Evolutionary conservation across 2,329 filamentous ascomycete genomes (phyloP), one percentile per base, ranked within the genome.

Genomic region (Xylaria sp.): DNA sequence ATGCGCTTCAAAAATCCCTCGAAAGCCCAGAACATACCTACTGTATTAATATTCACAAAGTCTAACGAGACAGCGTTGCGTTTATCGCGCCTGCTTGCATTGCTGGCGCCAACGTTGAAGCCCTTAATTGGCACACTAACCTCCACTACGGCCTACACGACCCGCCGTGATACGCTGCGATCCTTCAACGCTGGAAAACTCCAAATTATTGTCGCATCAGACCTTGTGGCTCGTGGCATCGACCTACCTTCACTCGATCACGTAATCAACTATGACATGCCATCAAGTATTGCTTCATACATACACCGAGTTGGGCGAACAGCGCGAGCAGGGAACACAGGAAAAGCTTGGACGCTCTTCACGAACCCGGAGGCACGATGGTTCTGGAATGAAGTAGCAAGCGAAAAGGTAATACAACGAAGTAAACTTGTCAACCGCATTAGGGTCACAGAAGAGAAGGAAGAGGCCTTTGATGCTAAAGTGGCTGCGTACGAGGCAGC

Each of bases 231-330:
- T 1, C 92, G 95, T 69, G 96, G 95, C 74, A 89, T 98, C 29
- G 95, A 98, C 78, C 85, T 97, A 13, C 87, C 89, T 0, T 86
- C 87, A 53, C 86, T 98, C 53, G 89, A 90, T 39, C 92, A 97
- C 75, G 93, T 98, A 53, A 84, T 98, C 79, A 97, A 97, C 81
- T 98, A 98, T 82, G 95, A 97, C 77, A 85, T 97, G 58, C 95
- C 95, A 0, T 86, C 89, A 4, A 94, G 90, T 74, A 82, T 94
- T 38, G 91, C 91, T 5, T 91, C 89, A 27, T 98, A 98, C 74
- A 89, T 98, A 4, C 96, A 98, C 78, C 90, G 96, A 45, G 93
- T 97, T 1, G 95, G 96, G 42, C 89, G 96, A 63, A 97, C 95
- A 0, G 95, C 95, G 0, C 86, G 94, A 77, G 96, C 93, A 0